A percentile compares a stretch with the other conserved stretches of the same genome.
Conservation (phyloP, 164 flowering plant genomes). For the Vitis riparia region DNA sequence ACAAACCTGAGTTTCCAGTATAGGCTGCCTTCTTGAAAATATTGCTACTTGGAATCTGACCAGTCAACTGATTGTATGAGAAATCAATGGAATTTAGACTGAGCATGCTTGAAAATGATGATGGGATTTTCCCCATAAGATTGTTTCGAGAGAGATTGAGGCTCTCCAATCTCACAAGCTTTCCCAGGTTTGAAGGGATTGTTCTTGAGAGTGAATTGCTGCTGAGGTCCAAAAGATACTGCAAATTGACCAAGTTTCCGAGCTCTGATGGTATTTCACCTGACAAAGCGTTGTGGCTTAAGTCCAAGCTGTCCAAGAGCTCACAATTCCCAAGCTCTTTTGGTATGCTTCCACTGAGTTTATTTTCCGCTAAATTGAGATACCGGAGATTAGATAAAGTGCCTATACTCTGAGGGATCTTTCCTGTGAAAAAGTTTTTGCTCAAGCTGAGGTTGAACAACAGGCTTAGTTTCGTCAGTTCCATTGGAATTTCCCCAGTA, state of each 20-base stretch:
- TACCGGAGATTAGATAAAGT: constrained; percentile 15
- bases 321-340: constrained; percentile 21
- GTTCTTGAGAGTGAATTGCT: constrained; percentile 49
- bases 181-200: constrained; percentile 40
- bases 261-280: constrained; percentile 31
- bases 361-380: constrained; percentile 32
- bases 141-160: constrained; percentile 56
- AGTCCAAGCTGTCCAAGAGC: constrained; percentile 17
- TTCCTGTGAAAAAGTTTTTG: constrained; percentile 26
- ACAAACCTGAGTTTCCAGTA: constrained; percentile 21
- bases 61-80: constrained; percentile 51
- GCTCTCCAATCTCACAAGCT: constrained; percentile 32
- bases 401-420: constrained; percentile 30
- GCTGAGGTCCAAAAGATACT: constrained; percentile 35
- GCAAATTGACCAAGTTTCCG: constrained; percentile 19
- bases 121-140: constrained; percentile 51
- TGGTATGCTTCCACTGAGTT: constrained; percentile 24
- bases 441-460: constrained; percentile 31
- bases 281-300: constrained; percentile 29
- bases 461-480: constrained; percentile 22
- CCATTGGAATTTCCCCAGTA: constrained; percentile 35
- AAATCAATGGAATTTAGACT: constrained; percentile 37
- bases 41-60: constrained; percentile 38
- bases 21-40: constrained; percentile 20
- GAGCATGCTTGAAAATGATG: constrained; percentile 27